Evolutionary conservation across 2,329 filamentous ascomycete genomes (phyloP).

Genomic region (Pseudocercospora eumusae): DNA sequence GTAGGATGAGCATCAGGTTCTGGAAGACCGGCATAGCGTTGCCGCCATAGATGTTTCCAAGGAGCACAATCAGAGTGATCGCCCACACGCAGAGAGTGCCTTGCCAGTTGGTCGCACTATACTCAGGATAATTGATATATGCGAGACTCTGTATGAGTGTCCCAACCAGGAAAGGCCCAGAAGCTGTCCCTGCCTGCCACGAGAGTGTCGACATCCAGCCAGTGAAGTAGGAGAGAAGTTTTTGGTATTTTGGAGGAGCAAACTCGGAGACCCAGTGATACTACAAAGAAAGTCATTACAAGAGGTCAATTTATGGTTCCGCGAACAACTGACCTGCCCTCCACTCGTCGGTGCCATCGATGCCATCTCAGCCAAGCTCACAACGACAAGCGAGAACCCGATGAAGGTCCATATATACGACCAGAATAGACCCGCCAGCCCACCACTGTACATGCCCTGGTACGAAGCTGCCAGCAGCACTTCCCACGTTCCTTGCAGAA

Average conservation of each 20-base stretch:
- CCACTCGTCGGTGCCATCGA: slow-evolving; percentile 40
- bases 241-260: slow-evolving; percentile 34
- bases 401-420: slow-evolving; percentile 32
- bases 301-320: no score
- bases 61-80: slow-evolving; percentile 47
- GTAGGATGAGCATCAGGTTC: slow-evolving; percentile 43
- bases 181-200: slow-evolving; percentile 54
- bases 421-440: slow-evolving; percentile 35
- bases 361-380: slow-evolving; percentile 39
- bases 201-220: slow-evolving; percentile 54
- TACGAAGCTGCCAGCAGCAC: slow-evolving; percentile 41
- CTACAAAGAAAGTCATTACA: slow-evolving; percentile 29
- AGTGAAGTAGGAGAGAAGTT: slow-evolving; percentile 36
- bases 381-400: slow-evolving; percentile 31
- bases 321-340: slow-evolving; percentile 25
- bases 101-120: slow-evolving; percentile 49
- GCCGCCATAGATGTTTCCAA: slow-evolving; percentile 45
- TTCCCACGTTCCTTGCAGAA: slow-evolving; percentile 57
- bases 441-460: slow-evolving; percentile 30
- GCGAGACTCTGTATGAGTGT: slow-evolving; percentile 52
- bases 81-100: slow-evolving; percentile 53
- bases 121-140: slow-evolving; percentile 46
- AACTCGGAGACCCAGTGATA: slow-evolving; percentile 41
- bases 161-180: slow-evolving; percentile 51
- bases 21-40: slow-evolving; percentile 43